These are phyloP conservation scores for Quercus tomentella DNA, from an alignment of 331 rosid species.

Conservation along the genomic window DNA sequence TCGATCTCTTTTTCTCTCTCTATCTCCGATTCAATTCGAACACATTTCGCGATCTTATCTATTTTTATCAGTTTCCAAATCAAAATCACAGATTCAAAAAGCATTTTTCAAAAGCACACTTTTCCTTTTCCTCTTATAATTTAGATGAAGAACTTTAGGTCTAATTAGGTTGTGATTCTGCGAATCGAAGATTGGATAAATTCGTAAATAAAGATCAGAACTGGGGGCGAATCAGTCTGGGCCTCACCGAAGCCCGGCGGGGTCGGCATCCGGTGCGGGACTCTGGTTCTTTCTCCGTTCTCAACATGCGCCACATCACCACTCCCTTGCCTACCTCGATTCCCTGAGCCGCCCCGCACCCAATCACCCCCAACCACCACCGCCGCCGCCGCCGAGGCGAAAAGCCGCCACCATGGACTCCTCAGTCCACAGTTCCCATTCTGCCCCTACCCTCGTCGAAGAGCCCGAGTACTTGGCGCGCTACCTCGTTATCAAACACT, in stretches of 20 bases:
- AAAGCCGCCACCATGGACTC: constrained; percentile 48
- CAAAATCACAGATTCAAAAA: neutral
- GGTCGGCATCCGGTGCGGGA: constrained; percentile 66
- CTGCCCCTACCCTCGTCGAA: constrained; percentile 48
- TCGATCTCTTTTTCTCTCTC: neutral
- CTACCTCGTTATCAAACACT: constrained; percentile 81
- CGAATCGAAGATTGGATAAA: constrained; percentile 28
- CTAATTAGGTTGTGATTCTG: constrained; percentile 41
- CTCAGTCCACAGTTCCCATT: constrained; percentile 9
- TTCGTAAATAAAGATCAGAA: constrained; percentile 46
- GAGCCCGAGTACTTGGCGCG: constrained; percentile 94
- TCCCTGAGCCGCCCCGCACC: constrained; percentile 59
- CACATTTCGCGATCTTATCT: neutral
- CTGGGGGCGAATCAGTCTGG: constrained; percentile 99
- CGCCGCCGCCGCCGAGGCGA: neutral
- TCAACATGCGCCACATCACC: constrained; percentile 72
- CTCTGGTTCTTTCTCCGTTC: constrained; percentile 71
- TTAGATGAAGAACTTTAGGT: constrained; percentile 31
- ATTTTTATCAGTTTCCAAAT: neutral
- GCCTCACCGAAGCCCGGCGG: constrained; percentile 66
- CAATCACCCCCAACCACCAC: constrained; percentile 36
- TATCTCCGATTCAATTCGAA: neutral
- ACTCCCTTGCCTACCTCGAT: constrained; percentile 82
- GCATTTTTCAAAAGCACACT: neutral
- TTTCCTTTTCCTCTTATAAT: neutral